Conservation (phyloP, 805 yeast species). For the Kregervanrija fluxuum region DNA sequence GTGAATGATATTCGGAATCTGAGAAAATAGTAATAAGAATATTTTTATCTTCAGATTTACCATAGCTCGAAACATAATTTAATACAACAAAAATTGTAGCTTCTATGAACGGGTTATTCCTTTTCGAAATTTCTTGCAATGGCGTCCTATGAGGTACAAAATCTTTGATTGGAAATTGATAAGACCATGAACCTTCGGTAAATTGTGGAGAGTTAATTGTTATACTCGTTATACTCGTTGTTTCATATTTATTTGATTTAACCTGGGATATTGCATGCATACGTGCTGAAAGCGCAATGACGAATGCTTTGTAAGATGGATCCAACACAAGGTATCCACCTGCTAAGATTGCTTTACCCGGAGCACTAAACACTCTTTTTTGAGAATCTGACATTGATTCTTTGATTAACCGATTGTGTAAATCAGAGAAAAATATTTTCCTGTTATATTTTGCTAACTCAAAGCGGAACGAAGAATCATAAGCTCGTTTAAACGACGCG, state of each 20-base stretch:
- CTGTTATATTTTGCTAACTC: too few species aligned
- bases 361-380: slow-evolving; percentile 68
- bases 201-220: slow-evolving; percentile 73
- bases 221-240: slow-evolving; percentile 32
- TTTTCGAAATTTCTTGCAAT: slow-evolving; percentile 13
- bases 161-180: slow-evolving; percentile 24
- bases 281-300: slow-evolving; percentile 80
- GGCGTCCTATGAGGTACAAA: too few species aligned
- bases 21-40: slow-evolving; percentile 58
- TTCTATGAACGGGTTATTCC: slow-evolving; percentile 66
- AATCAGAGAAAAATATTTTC: too few species aligned
- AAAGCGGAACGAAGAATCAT: too few species aligned
- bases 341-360: slow-evolving; percentile 90
- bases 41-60: slow-evolving; percentile 22
- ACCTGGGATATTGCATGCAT: slow-evolving; percentile 58
- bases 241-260: slow-evolving; percentile 1
- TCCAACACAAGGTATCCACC: slow-evolving; percentile 93
- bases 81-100: slow-evolving; percentile 51
- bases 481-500: too few species aligned
- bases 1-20: slow-evolving; percentile 87
- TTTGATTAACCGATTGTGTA: neutral
- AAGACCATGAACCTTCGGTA: slow-evolving; percentile 61
- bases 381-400: neutral
- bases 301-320: slow-evolving; percentile 67
- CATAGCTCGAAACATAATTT: slow-evolving; percentile 35